A percentile compares a stretch with the other conserved stretches of the same genome.
Evolutionary conservation across 2,329 filamentous ascomycete genomes (phyloP).

Genomic region (Penicillium sp.): DNA sequence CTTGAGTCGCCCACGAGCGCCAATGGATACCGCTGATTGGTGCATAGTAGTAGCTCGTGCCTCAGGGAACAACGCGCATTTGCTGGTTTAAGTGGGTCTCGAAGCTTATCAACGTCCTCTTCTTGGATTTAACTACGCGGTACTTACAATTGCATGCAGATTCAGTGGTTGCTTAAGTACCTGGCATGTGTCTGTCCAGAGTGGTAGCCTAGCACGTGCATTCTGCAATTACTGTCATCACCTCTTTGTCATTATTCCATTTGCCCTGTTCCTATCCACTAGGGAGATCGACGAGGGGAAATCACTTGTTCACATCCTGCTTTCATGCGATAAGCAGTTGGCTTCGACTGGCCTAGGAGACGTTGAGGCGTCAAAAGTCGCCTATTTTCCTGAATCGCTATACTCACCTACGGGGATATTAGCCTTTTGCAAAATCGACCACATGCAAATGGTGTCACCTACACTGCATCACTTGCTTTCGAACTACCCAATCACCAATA

Average conservation of each 20-base stretch:
- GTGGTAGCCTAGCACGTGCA: slow-evolving; percentile 24
- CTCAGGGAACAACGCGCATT: slow-evolving; percentile 26
- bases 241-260: background rate
- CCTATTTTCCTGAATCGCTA: too few species aligned
- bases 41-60: slow-evolving; percentile 14
- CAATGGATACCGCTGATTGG: slow-evolving; percentile 26
- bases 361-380: too few species aligned
- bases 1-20: slow-evolving; percentile 32
- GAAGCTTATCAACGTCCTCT: slow-evolving; percentile 19
- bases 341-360: background rate
- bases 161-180: background rate
- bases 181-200: slow-evolving; percentile 5
- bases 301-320: background rate
- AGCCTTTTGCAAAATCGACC: too few species aligned
- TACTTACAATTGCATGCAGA: background rate
- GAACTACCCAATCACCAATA: too few species aligned
- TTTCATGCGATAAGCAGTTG: background rate
- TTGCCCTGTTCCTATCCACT: background rate
- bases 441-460: too few species aligned
- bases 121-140: background rate
- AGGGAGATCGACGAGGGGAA: background rate
- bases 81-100: slow-evolving; percentile 19
- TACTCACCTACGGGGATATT: slow-evolving; percentile 17
- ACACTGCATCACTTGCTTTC: too few species aligned
- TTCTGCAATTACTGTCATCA: background rate